Base-by-base conservation (phyloP, 257 asterid species). In the Ligustrum vulgare region DNA sequence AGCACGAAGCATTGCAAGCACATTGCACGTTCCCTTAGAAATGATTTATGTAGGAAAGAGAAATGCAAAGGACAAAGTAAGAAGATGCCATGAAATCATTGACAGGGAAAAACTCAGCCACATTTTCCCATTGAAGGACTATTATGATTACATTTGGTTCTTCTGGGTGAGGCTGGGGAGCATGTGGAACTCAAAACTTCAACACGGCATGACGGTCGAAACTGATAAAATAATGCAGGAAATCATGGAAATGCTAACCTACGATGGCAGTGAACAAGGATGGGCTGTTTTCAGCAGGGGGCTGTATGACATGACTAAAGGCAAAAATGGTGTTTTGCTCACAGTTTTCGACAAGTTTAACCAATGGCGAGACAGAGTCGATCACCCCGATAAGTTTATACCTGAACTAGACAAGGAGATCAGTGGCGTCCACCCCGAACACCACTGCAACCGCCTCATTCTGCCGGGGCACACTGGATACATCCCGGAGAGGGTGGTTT, bases 151-250 rank as follows among this genome's bases (percentile, higher is more conserved):
- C 70, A 79, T 91, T 9, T 93, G 98, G 96, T 93, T 81, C 87
- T 95, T 95, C 74, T 95, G 99, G 99, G 88, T 82, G 75, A 66
- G 99, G 79, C 86, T 94, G 0, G 87, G 87, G 41, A 91, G 99
- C 93, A 93, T 93, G 98, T 93, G 96, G 96, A 86, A 89, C 83
- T 94, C 98, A 6, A 94, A 89, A 83, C 77, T 86, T 36, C 94
- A 92, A 66, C 90, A 83, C 5, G 96, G 92, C 4, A 77, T 82
- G 79, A 75, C 86, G 0, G 88, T 80, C 1, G 98, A 93, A 1
- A 78, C 65, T 18, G 99, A 95, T 79, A 78, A 62, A 2, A 84
- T 91, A 35, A 90, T 91, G 93, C 87, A 84, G 74, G 89, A 92
- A 60, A 89, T 95, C 9, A 84, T 84, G 70, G 82, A 84, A 0